phyloP scores from a whole-genome alignment of 1,139 yeast genomes.

The Williopsis jadinii region DNA sequence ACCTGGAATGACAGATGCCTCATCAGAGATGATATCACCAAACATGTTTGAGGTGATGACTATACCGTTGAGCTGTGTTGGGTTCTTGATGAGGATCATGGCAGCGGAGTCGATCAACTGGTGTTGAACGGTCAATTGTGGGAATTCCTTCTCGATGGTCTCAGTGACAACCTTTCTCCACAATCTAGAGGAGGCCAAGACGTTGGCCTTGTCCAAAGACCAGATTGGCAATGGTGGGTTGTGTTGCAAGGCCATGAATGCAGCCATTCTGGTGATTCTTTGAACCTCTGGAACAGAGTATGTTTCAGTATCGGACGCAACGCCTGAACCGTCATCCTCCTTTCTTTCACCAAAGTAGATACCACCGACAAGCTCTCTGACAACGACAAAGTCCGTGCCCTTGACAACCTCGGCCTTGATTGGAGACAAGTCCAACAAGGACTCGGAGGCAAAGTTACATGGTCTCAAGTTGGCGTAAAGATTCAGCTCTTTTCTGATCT shows the following conservation, averaged over 20 bases:
- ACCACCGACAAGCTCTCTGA: constrained; percentile 96
- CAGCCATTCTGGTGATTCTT: constrained; percentile 97
- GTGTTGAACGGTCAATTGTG: constrained; percentile 76
- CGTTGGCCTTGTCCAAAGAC: constrained; percentile 97
- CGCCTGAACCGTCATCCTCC: constrained; percentile 81
- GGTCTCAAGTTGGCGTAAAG: constrained; percentile 95
- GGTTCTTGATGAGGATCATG: constrained; percentile 88
- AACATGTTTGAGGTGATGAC: constrained; percentile 93
- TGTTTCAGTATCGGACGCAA: constrained; percentile 91
- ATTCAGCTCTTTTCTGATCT: constrained; percentile 90
- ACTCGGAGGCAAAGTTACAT: constrained; percentile 87
- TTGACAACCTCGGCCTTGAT: constrained; percentile 74
- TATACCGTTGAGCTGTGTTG: constrained; percentile 85
- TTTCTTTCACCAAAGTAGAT: constrained; percentile 93
- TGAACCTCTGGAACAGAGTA: constrained; percentile 87
- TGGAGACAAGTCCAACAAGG: constrained; percentile 80
- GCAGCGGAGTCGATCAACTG: constrained; percentile 98
- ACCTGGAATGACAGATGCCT: constrained; percentile 96
- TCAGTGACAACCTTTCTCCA: constrained; percentile 93
- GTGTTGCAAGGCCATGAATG: constrained; percentile 88
- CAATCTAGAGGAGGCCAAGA: constrained; percentile 88
- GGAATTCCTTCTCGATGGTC: constrained; percentile 81
- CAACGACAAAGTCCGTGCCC: constrained; percentile 89
- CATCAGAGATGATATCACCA: constrained; percentile 96
- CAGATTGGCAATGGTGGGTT: constrained; percentile 91